Percentiles rank a stretch among this genome's conserved stretches.
These are phyloP conservation scores for Lippia alba DNA, from an alignment of 305 asterid species.

Conservation along the genomic window DNA sequence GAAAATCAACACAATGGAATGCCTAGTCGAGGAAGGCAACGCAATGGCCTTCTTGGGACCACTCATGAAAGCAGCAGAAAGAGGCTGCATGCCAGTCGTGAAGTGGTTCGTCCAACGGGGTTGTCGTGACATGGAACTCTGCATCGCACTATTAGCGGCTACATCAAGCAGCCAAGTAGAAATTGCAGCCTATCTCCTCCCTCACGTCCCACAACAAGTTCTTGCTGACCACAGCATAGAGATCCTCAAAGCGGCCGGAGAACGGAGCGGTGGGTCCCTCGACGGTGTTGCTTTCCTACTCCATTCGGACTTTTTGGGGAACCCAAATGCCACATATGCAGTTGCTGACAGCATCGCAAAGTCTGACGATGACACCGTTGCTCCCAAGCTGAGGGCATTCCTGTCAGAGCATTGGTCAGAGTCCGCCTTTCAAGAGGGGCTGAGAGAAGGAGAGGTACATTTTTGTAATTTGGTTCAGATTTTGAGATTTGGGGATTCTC, in stretches of 20 bases:
- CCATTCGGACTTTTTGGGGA: conserved; percentile 72
- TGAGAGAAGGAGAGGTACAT: conserved; percentile 65
- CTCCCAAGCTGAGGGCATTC: conserved; percentile 68
- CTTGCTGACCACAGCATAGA: conserved; percentile 93
- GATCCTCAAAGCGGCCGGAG: conserved; percentile 94
- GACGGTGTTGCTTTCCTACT: conserved; percentile 93
- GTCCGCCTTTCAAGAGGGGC: conserved; percentile 69
- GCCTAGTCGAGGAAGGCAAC: conserved; percentile 92
- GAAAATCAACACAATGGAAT: conserved; percentile 92
- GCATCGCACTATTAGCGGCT: conserved; percentile 94
- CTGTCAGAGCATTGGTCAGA: conserved; percentile 86
- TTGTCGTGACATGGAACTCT: conserved; percentile 95
- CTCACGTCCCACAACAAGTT: conserved; percentile 88
- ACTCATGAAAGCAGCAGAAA: conserved; percentile 92
- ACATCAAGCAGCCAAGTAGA: conserved; percentile 88
- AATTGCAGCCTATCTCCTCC: conserved; percentile 81
- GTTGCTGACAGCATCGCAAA: conserved; percentile 86
- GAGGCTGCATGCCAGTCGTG: conserved; percentile 90
- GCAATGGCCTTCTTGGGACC: conserved; percentile 98
- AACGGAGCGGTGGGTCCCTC: conserved; percentile 86
- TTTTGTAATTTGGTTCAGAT: conserved; percentile 63
- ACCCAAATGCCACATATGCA: conserved; percentile 81
- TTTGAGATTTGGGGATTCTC: conserved; percentile 69
- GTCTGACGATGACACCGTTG: conserved; percentile 73
- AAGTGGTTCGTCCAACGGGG: conserved; percentile 90